Percentiles rank a stretch among this genome's conserved stretches.
These are phyloP conservation scores for Schwanniomyces sp. DNA, from an alignment of 805 yeast species.

Conservation along the genomic window DNA sequence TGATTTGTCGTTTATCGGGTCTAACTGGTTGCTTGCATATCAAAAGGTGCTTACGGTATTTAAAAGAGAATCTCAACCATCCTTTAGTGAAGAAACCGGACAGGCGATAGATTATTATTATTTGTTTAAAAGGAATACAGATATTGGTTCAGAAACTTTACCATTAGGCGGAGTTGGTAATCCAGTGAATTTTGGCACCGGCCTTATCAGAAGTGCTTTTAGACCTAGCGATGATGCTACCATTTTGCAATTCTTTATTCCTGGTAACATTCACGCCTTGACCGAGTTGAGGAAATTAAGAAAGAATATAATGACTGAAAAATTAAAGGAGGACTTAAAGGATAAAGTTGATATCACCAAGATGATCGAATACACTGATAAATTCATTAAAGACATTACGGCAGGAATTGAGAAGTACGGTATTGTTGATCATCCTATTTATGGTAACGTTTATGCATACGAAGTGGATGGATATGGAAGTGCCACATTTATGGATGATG, in stretches of 20 bases:
- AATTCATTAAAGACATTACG: conserved; percentile 43
- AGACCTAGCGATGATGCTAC: conserved; percentile 90
- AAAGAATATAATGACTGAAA: conserved; percentile 16
- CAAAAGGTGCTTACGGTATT: conserved; percentile 52
- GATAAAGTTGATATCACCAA: conserved; percentile 6
- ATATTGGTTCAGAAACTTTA: conserved; percentile 77
- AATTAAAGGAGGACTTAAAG: neutral
- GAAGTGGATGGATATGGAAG: conserved; percentile 90
- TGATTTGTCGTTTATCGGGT: conserved; percentile 48
- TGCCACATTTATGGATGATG: conserved; percentile 78
- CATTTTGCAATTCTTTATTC: conserved; percentile 75
- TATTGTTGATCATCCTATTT: conserved; percentile 62
- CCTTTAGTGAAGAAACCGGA: conserved; percentile 55
- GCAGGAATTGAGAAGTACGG: conserved; percentile 64
- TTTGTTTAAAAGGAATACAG: conserved; percentile 71
- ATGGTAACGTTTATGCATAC: conserved; percentile 80
- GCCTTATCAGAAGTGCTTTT: conserved; percentile 78
- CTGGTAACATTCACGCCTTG: conserved; percentile 78
- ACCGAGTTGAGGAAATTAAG: conserved; percentile 54
- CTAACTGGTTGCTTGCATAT: conserved; percentile 60
- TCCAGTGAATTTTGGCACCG: conserved; percentile 72
- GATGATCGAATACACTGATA: conserved; percentile 22
- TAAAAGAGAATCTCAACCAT: conserved; percentile 58
- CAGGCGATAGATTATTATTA: conserved; percentile 51
- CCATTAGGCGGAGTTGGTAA: conserved; percentile 79